Base-by-base conservation (phyloP, 345 rosid species). In the Atalantia buxifolia region DNA sequence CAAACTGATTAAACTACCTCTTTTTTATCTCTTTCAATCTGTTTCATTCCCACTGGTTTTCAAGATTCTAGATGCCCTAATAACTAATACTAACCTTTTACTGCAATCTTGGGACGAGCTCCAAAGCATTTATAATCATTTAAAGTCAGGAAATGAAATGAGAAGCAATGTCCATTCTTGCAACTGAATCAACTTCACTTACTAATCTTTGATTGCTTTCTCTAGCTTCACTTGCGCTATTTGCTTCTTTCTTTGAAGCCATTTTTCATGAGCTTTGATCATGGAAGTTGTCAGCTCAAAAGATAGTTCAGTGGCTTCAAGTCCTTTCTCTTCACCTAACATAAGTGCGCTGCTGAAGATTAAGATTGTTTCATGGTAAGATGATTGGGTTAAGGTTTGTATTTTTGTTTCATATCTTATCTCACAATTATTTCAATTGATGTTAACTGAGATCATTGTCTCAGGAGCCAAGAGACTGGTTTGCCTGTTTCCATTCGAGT, bases 381-480 rank as follows among this genome's bases (percentile, higher is more conserved):
- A 9, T 67, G 30, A 16, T 45, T 57, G 36, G 25, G 10, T 59
- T 45, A 2, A 31, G 6, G 7, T 28, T 59, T 36, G 3, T 53
- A 18, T 75, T 60, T 24, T 5, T 2, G 64, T 35, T 73, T n/a
- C 33, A 27, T 5, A 22, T 13, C 63, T 30, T 21, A 63, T 33
- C 63, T 38, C 63, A 4, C 16, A 48, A 74, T 69, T 65, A 42
- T 55, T 13, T 28, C 62, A n/a, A 31, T 61, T 13, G 21, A 65
- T 76, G 31, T 24, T 61, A 1, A 62, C 21, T n/a, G 60, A 69
- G 64, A 61, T 21, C 79, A 53, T 53, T 83, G 61, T 66, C 19
- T 69, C 79, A 87, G 90, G 92, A 86, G 89, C 86, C 89, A 87
- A 69, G 92, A 90, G 83, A 90, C 94, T 1, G 88, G 94, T 45